Evolutionary conservation across 202 grass and related monocot genomes (phyloP), one percentile per base, ranked within the genome.

Genomic region (Digitaria exilis): DNA sequence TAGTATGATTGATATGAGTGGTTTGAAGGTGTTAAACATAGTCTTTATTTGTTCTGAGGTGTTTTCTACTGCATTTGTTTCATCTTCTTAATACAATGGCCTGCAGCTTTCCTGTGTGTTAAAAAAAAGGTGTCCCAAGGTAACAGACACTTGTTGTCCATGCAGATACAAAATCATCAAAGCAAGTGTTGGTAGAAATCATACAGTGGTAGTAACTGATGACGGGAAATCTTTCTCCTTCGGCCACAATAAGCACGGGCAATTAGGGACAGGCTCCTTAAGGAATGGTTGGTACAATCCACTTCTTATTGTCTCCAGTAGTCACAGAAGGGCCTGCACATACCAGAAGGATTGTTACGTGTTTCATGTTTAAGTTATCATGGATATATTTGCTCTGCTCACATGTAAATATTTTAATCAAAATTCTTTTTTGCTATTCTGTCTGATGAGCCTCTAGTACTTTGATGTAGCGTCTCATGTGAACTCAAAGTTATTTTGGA

Each of bases 211-310:
- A 71, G 81, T 99, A 82, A 92, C 91, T 60, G 87, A 99, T 35
- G 91, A 99, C 4, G 87, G 93, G 32, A 90, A 90, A 86, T 94
- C 96, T 2, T 86, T 99, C 45, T 89, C 96, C 59, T 96, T 99
- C 63, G 96, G 96, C 54, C 74, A 92, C 73, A 99, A 99, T 88
- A 99, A 99, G 76, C 82, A 90, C 18, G 96, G 96, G 32, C 96
- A 99, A 83, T 85, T 99, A 87, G 96, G 96, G 12, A 90, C 87
- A 8, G 96, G 89, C 73, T 96, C 96, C 79, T 65, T 78, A 65
- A 96, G 87, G 61, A 99, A 87, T 43, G 96, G 93, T 99, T 54
- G 67, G 83, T 76, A 56, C 34, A 58, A 45, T 76, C 45, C 31
- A 25, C 51, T 52, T 78, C 1, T 78, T 86, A 44, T 60, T 73